Evolutionary conservation across 257 asterid genomes (phyloP), one percentile per base, ranked within the genome.

Genomic region (Ajuga chamaepitys): DNA sequence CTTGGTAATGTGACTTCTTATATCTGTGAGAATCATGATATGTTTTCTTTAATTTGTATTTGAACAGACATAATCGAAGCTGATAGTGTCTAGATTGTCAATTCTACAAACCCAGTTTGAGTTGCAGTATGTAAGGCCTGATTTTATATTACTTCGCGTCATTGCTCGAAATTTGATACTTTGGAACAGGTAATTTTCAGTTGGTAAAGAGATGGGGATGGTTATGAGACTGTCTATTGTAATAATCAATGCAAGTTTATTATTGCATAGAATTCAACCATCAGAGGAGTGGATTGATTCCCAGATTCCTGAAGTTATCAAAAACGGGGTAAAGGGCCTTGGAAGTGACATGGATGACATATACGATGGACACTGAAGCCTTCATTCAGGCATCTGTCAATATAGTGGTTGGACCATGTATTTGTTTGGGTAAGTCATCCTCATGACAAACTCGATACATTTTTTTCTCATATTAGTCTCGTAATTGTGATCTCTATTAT

Each of bases 61-160:
- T 37, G 38, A 61, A 71, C 86, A 93, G 99, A 88, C 99, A 45
- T 97, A 90, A 64, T 89, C 95, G 7, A 84, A 86, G 85, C 72
- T 79, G 82, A 80, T 89, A 70, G 85, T 83, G 59, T 87, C 99
- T 67, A 81, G 92, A 73, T 79, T 93, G 21, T 82, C 90, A 48
- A 83, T 88, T 73, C 99, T 97, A 3, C 88, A 82, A 77, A 89
- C 99, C 1, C 81, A 74, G 79, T 93, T 86, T 75, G 97, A 88
- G 67, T 77, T 93, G 87, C 99, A 83, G 77, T 88, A 83, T 45
- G 82, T 90, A 77, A 87, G 99, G 76, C 99, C 99, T 68, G 99
- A 93, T 81, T 90, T 93, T 70, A 82, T 89, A 63, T 79, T 93
- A 89, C 94, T 93, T 14, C 92, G 92, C 56, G 95, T 93, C 65